Evolutionary conservation across 1,284 basidiomycete genomes (phyloP), one percentile per base, ranked within the genome.

Genomic region (Calocybe gambosa): DNA sequence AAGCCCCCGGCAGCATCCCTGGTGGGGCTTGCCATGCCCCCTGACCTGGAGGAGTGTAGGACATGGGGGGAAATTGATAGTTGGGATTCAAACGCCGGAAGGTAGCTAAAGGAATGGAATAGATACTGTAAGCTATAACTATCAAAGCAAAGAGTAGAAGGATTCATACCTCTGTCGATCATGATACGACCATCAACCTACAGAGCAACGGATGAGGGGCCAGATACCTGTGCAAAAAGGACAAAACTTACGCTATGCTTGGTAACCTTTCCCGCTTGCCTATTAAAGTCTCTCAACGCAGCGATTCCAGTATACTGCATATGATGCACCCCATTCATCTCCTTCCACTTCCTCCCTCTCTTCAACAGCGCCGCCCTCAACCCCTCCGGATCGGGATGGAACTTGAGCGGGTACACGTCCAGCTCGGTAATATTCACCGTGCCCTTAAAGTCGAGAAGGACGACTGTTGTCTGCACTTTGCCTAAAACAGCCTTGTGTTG

Each of bases 291-390:
- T 47, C 62, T 69, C 23, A 67, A 46, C 13, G 68, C 71, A 16
- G 73, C 76, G 29, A 72, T 65, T 0, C 77, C 80, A 18, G 66
- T 62, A 56, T 75, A 82, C 50, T 77, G 66, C 57, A 71, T 71
- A 55, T 81, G 78, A 47, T 78, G 76, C 9, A 75, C 59, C 1
- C 77, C 77, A 20, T 67, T 68, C 28, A 79, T 53, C 0, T 56
- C 59, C 13, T 66, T 54, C 77, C 80, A 82, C 54, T 74, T 76
- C 59, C 65, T 66, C 5, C 78, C 80, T 10, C 80, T 63, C 34
- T 59, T 60, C n/a, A 68, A 46, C 9, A 80, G 57, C 21, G 55
- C 51, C 42, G 62, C 57, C 33, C 65, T 58, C 26, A 78, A 50
- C 8, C 62, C 60, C 7, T 58, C 62, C 42, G 66, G 62, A 21